Percentiles rank a stretch among this genome's conserved stretches.
Evolutionary conservation across 2,329 filamentous ascomycete species (phyloP).

Genomic region (Cladosporium cucumerinum): DNA sequence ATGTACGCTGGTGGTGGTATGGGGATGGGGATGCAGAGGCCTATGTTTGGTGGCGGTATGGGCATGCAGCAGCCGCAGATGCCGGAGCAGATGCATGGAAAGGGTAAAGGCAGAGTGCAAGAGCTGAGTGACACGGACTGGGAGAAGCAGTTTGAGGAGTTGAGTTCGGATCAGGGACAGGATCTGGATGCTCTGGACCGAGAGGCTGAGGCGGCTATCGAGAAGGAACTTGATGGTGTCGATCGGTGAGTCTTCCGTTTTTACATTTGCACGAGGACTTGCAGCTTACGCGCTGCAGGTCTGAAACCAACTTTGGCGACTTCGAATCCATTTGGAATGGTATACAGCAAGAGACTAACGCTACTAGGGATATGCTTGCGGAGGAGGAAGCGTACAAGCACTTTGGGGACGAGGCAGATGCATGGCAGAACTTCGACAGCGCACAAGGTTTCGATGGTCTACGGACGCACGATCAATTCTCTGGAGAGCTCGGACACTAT

Average conservation of each 20-base stretch:
- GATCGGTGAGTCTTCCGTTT: constrained; percentile 66
- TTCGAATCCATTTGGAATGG: constrained; percentile 88
- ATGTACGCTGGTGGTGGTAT: constrained; percentile 55
- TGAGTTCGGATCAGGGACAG: constrained; percentile 65
- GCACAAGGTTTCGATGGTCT: constrained; percentile 59
- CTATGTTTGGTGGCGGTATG: constrained; percentile 50
- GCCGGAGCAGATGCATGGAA: constrained; percentile 49
- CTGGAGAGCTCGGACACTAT: constrained; percentile 75
- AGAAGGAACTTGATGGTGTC: constrained; percentile 82
- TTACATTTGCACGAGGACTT: neutral
- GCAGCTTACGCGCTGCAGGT: constrained; percentile 31
- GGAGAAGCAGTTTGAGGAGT: constrained; percentile 93
- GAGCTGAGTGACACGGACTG: constrained; percentile 91
- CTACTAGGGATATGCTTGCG: constrained; percentile 62
- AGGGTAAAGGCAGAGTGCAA: constrained; percentile 78
- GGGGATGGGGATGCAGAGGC: constrained; percentile 44
- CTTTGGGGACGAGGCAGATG: constrained; percentile 73
- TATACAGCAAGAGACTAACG: constrained; percentile 70
- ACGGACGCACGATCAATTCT: constrained; percentile 57
- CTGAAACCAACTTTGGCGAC: constrained; percentile 75
- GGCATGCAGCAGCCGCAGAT: constrained; percentile 40
- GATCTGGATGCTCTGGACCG: constrained; percentile 51
- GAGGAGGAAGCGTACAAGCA: constrained; percentile 61
- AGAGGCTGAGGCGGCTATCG: constrained; percentile 70
- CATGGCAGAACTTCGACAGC: constrained; percentile 75